Percentiles rank a stretch among this genome's conserved stretches.
phyloP scores from a whole-genome alignment of 2,329 filamentous ascomycete species.

The Hypoxylon sp. region DNA sequence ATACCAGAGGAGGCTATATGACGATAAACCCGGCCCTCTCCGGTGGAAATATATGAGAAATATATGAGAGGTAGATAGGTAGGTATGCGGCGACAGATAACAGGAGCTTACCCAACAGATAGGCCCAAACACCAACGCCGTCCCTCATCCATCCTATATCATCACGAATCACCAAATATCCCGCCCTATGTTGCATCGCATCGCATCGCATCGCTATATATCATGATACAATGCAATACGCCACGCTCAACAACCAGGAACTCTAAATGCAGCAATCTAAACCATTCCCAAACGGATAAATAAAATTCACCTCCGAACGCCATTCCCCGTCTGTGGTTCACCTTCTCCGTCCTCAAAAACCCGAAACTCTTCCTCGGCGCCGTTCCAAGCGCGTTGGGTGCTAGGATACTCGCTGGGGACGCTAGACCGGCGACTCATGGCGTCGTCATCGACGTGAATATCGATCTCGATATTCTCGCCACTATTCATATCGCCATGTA shows the following conservation, averaged over 20 bases:
- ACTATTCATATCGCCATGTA: too few relatives aligned
- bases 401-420: slow-evolving; percentile 46
- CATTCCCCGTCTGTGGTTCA: neutral
- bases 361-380: slow-evolving; percentile 32
- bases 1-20: too few relatives aligned
- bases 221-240: slow-evolving; percentile 23
- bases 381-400: slow-evolving; percentile 40
- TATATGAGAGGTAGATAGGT: too few relatives aligned
- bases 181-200: slow-evolving; percentile 4
- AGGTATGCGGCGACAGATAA: too few relatives aligned
- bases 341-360: slow-evolving; percentile 32
- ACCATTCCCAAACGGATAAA: slow-evolving; percentile 15
- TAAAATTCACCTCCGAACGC: too few relatives aligned
- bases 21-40: too few relatives aligned
- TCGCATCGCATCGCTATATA: slow-evolving; percentile 2
- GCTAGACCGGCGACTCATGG: slow-evolving; percentile 42
- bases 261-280: slow-evolving; percentile 25
- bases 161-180: too few relatives aligned
- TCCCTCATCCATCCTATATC: too few relatives aligned
- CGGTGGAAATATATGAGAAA: too few relatives aligned
- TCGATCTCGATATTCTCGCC: slow-evolving; percentile 29
- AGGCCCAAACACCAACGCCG: too few relatives aligned
- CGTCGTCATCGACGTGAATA: slow-evolving; percentile 42
- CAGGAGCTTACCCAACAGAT: too few relatives aligned
- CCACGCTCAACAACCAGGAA: slow-evolving; percentile 14